These are phyloP conservation scores for Geotrichum histeridarum DNA, from an alignment of 1,139 yeast genomes.

Conservation along the genomic window DNA sequence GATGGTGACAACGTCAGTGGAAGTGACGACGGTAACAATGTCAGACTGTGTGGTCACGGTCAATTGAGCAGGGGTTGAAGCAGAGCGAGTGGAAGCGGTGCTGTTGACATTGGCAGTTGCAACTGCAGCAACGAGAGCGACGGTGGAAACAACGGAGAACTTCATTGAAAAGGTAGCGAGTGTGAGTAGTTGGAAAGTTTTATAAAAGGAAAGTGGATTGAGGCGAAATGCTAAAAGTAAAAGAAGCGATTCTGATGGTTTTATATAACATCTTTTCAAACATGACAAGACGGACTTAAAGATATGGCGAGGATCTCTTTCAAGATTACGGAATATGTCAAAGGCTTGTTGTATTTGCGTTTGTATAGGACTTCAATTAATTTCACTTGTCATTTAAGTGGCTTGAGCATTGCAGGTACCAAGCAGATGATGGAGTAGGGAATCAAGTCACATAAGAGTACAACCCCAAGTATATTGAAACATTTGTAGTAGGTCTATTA, in stretches of 20 bases:
- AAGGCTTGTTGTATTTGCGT: too few species aligned
- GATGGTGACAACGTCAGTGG: slow-evolving; percentile 10
- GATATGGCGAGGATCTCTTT: too few species aligned
- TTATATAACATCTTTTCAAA: not conserved
- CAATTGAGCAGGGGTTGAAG: slow-evolving; percentile 9
- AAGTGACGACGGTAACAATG: slow-evolving; percentile 16
- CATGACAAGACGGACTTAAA: too few species aligned
- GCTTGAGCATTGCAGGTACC: too few species aligned
- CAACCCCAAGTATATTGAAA: too few species aligned
- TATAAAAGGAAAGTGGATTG: slow-evolving; percentile 3
- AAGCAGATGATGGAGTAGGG: too few species aligned
- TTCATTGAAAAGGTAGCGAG: slow-evolving; percentile 29
- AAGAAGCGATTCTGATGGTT: not conserved
- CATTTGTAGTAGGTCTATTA: too few species aligned
- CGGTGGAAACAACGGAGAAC: slow-evolving; percentile 32
- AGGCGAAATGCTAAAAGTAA: not conserved
- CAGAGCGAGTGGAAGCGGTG: slow-evolving; percentile 23
- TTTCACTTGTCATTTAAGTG: too few species aligned
- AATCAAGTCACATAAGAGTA: too few species aligned
- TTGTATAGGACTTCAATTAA: too few species aligned
- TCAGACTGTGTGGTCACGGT: too few species aligned
- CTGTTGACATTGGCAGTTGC: slow-evolving; percentile 26
- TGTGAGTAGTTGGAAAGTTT: slow-evolving; percentile 3
- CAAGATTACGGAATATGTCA: too few species aligned
- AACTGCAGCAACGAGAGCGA: slow-evolving; percentile 28